Conservation (phyloP, 2,329 filamentous ascomycete genomes). For the Beauveria varroae region DNA sequence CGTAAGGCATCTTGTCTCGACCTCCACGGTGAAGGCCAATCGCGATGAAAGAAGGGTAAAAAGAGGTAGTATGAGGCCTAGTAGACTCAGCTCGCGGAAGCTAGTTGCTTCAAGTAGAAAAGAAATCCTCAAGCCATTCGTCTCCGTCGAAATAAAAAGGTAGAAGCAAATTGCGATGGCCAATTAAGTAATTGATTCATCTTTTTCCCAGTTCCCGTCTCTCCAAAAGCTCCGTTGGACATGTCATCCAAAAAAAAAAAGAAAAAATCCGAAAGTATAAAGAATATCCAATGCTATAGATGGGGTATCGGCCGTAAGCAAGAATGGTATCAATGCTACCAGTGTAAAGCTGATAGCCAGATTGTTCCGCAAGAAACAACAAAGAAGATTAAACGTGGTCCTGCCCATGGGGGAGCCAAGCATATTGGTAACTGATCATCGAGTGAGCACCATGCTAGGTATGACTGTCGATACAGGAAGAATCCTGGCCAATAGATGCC, state of each 20-base stretch:
- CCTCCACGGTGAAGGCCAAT: background rate
- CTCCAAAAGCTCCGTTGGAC: constrained; percentile 8
- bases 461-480: constrained; percentile 22
- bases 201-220: constrained; percentile 3
- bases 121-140: constrained; percentile 1
- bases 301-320: constrained; percentile 23
- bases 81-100: background rate
- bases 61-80: background rate
- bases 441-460: background rate
- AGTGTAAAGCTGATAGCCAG: constrained; percentile 1
- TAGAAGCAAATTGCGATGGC: constrained; percentile 10
- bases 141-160: background rate
- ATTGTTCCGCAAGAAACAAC: constrained; percentile 6
- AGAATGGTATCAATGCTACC: constrained; percentile 18
- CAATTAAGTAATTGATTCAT: background rate
- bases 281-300: constrained; percentile 11
- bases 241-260: constrained; percentile 2
- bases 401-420: background rate
- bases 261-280: background rate
- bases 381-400: background rate
- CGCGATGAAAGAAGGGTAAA: background rate
- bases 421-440: background rate
- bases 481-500: constrained; percentile 26
- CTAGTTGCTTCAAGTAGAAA: background rate
- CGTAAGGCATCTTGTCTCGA: background rate